Conservation (phyloP, 2,329 filamentous ascomycete genomes). For the Helotiales sp. region DNA sequence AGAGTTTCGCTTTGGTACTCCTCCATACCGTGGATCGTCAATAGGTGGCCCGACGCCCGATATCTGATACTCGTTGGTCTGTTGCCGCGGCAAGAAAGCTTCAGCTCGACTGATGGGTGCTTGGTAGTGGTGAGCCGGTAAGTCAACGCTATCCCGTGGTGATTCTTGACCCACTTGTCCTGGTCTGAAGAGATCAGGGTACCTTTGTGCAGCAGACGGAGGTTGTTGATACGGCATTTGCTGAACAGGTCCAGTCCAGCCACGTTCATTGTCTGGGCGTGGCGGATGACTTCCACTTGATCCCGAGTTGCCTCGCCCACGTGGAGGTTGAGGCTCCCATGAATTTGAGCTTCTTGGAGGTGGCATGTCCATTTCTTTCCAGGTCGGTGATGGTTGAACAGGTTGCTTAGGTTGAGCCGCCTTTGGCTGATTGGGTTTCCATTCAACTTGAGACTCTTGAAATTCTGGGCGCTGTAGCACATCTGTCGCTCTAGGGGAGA, state of each 20-base stretch:
- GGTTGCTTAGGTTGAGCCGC: conserved; percentile 8
- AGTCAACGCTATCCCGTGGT: conserved; percentile 23
- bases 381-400: conserved; percentile 2
- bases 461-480: conserved; percentile 14
- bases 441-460: conserved; percentile 26
- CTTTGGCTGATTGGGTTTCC: conserved; percentile 26
- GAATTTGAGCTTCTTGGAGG: conserved; percentile 15
- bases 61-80: conserved; percentile 41
- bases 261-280: conserved; percentile 7
- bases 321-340: conserved; percentile 12
- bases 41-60: conserved; percentile 39
- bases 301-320: conserved; percentile 16
- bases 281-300: conserved; percentile 10
- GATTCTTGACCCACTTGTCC: conserved; percentile 26
- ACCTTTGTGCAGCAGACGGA: conserved; percentile 52
- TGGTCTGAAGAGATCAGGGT: conserved; percentile 47
- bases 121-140: conserved; percentile 32
- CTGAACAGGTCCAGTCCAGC: conserved; percentile 8
- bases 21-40: conserved; percentile 34
- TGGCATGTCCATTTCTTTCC: conserved; percentile 13
- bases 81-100: conserved; percentile 41
- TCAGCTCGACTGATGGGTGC: conserved; percentile 30
- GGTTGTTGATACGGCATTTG: conserved; percentile 41
- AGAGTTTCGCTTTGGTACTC: conserved; percentile 36
- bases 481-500: conserved; percentile 6